A percentile compares a stretch with the other conserved stretches of the same genome.
These are phyloP conservation scores for Polygonum maritimum DNA, from an alignment of 148 eudicot genomes.

Conservation along the genomic window DNA sequence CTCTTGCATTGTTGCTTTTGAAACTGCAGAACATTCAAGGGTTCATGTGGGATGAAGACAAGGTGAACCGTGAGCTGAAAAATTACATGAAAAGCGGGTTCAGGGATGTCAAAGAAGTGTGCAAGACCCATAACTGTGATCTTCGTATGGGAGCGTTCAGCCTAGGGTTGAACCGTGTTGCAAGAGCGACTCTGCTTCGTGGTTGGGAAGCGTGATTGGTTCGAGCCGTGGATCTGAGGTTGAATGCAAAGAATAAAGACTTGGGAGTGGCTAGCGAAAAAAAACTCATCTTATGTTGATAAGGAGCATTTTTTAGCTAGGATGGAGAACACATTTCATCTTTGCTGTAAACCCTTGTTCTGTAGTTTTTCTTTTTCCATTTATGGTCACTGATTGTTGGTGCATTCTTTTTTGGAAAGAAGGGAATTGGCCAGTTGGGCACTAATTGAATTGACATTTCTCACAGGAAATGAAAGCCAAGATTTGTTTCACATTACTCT, in stretches of 20 bases:
- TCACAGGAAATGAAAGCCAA: not conserved
- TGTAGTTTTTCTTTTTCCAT: not conserved
- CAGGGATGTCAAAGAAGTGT: constrained; percentile 10
- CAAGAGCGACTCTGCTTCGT: constrained; percentile 9
- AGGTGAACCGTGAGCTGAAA: constrained; percentile 22
- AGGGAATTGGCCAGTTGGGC: not conserved
- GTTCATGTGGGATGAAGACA: constrained; percentile 66
- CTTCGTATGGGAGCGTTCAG: constrained; percentile 14
- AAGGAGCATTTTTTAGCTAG: constrained; percentile 5
- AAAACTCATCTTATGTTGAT: not conserved
- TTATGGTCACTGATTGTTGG: not conserved
- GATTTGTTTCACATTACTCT: not conserved
- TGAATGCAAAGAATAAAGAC: not conserved
- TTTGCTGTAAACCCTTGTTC: constrained; percentile 6
- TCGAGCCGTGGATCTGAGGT: not conserved
- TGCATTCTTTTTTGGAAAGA: not conserved
- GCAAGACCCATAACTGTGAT: constrained; percentile 9
- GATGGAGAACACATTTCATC: constrained; percentile 4
- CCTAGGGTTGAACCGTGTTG: constrained; percentile 13
- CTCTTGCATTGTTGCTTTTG: not conserved
- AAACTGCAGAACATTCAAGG: constrained; percentile 56
- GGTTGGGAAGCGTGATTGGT: constrained; percentile 11
- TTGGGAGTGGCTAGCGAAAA: not conserved
- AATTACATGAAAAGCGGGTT: not conserved
- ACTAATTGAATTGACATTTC: not conserved